phyloP scores from a whole-genome alignment of 768 basidiomycete species.

The Xerocomellus intermedius region DNA sequence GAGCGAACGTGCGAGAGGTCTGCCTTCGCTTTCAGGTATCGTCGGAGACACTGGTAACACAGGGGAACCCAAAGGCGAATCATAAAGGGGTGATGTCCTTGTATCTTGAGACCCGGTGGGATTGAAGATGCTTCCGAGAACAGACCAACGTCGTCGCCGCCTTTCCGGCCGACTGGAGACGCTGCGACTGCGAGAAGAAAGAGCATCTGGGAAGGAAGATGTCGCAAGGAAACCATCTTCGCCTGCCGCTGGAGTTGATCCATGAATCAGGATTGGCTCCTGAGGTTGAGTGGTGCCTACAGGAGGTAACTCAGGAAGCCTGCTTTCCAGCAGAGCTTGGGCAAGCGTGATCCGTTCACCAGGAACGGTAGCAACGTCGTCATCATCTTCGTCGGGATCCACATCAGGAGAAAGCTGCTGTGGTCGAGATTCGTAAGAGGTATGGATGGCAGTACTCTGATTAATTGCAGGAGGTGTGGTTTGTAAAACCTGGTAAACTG shows the following conservation, averaged over 20 bases:
- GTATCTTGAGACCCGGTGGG: conserved; percentile 24
- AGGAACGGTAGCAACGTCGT: conserved; percentile 38
- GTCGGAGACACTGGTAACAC: conserved; percentile 18
- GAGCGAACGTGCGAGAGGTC: conserved; percentile 26
- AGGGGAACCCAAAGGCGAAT: conserved; percentile 19
- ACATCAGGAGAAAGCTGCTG: conserved; percentile 38
- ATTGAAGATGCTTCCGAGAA: conserved; percentile 50
- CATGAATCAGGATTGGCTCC: conserved; percentile 61
- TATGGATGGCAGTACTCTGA: conserved; percentile 20
- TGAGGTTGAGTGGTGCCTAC: conserved; percentile 63
- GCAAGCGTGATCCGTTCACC: conserved; percentile 68
- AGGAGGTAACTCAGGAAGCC: conserved; percentile 72
- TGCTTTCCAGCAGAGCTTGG: conserved; percentile 75
- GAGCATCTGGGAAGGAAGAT: conserved; percentile 48
- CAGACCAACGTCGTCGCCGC: conserved; percentile 70
- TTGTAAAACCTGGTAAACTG: conserved; percentile 61
- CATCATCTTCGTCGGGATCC: conserved; percentile 60
- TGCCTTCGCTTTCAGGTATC: conserved; percentile 17
- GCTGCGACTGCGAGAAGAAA: conserved; percentile 33
- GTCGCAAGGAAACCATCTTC: conserved; percentile 46
- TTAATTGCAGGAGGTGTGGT: conserved; percentile 39
- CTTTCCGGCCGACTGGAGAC: conserved; percentile 34
- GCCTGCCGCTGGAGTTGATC: conserved; percentile 38
- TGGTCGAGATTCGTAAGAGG: conserved; percentile 26
- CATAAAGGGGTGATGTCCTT: conserved; percentile 24